Evolutionary conservation across 1,139 yeast species (phyloP).

Genomic region (Taphrina wiesneri): DNA sequence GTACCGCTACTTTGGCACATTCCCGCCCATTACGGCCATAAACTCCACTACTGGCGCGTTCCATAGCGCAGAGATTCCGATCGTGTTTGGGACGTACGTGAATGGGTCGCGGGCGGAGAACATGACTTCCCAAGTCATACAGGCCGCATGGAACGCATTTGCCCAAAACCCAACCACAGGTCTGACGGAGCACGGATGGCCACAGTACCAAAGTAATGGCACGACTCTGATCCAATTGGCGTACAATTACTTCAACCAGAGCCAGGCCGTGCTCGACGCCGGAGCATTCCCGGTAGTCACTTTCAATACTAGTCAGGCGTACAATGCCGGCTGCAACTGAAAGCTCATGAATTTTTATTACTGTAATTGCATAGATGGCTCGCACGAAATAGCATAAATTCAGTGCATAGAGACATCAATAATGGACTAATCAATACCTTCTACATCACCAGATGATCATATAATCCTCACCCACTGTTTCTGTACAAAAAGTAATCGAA

Average conservation of each 20-base stretch:
- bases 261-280: conserved; percentile 10
- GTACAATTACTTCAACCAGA: conserved; percentile 2
- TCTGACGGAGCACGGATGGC: conserved; percentile 26
- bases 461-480: not conserved
- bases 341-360: not conserved
- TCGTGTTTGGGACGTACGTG: conserved; percentile 11
- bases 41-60: not conserved
- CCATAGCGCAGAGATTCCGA: conserved; percentile 20
- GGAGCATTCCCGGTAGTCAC: conserved; percentile 15
- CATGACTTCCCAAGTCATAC: conserved; percentile 6
- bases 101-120: not conserved
- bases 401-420: not conserved
- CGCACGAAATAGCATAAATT: not conserved
- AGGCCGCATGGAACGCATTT: conserved; percentile 19
- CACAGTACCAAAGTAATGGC: conserved; percentile 11
- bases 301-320: conserved; percentile 3
- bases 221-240: conserved; percentile 20
- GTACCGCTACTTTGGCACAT: conserved; percentile 16
- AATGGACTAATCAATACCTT: not conserved
- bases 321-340: not conserved
- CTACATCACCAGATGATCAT: not conserved
- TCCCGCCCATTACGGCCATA: not conserved
- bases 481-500: not conserved
- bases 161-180: conserved; percentile 21
- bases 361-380: not conserved